A percentile compares a stretch with the other conserved stretches of the same genome.
These are phyloP conservation scores for Venturia asperata DNA, from an alignment of 2,329 filamentous ascomycete species.

Conservation along the genomic window DNA sequence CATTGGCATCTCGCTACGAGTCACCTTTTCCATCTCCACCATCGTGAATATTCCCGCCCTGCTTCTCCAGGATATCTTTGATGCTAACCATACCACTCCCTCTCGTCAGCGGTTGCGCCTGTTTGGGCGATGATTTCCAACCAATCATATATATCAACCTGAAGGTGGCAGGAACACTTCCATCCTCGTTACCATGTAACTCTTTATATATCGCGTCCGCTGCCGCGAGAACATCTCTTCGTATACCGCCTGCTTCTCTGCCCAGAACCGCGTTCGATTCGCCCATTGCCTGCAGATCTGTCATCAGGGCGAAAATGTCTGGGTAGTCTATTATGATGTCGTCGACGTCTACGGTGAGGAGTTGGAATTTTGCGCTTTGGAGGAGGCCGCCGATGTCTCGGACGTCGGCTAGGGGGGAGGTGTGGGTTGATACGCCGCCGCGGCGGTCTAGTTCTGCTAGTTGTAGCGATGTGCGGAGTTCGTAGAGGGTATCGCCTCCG, in stretches of 20 bases:
- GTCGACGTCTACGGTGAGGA: slow-evolving; percentile 94
- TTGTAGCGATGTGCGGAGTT: slow-evolving; percentile 87
- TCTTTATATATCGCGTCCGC: slow-evolving; percentile 82
- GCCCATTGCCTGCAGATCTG: slow-evolving; percentile 92
- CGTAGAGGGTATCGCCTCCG: slow-evolving; percentile 87
- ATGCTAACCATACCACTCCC: slow-evolving; percentile 83
- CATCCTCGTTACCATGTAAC: slow-evolving; percentile 68
- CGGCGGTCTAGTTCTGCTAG: slow-evolving; percentile 83
- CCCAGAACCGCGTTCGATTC: slow-evolving; percentile 84
- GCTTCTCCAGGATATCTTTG: slow-evolving; percentile 63
- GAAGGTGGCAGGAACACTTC: slow-evolving; percentile 74
- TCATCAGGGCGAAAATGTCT: slow-evolving; percentile 82
- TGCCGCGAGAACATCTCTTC: slow-evolving; percentile 77
- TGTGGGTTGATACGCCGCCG: slow-evolving; percentile 85
- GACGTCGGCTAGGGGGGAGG: slow-evolving; percentile 87
- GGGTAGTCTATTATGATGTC: slow-evolving; percentile 96
- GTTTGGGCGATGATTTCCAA: slow-evolving; percentile 78
- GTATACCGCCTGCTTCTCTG: slow-evolving; percentile 69
- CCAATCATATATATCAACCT: slow-evolving; percentile 98
- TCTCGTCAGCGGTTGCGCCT: slow-evolving; percentile 70
- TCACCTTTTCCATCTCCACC: slow-evolving; percentile 13
- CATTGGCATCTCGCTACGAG: background rate
- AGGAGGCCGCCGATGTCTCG: slow-evolving; percentile 83
- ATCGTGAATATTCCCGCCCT: slow-evolving; percentile 12
- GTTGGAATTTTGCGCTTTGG: slow-evolving; percentile 82